phyloP scores from a whole-genome alignment of 257 asterid genomes.

The Lycium ferocissimum region DNA sequence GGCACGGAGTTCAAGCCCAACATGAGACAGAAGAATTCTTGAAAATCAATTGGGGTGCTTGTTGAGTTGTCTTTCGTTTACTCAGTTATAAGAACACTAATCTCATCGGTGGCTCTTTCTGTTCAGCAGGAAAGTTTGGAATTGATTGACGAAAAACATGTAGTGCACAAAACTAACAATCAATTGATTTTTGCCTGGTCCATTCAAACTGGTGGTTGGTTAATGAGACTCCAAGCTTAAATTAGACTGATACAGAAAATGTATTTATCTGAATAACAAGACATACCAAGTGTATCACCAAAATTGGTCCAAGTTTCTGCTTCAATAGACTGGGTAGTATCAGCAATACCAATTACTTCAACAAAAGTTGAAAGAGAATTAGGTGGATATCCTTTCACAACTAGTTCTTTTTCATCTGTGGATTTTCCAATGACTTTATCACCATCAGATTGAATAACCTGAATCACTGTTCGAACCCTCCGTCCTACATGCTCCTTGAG shows the following conservation, averaged over 20 bases:
- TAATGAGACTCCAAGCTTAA: too few species aligned
- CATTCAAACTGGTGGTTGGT: too few species aligned
- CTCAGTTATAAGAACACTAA: too few species aligned
- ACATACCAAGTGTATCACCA: slow-evolving; percentile 76
- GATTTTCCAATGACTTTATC: slow-evolving; percentile 76
- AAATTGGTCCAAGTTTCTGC: slow-evolving; percentile 89
- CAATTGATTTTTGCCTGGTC: not conserved
- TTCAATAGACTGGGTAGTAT: slow-evolving; percentile 61
- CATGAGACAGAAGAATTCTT: too few species aligned
- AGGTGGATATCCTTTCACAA: slow-evolving; percentile 72
- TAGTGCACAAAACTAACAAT: not conserved
- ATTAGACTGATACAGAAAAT: not conserved
- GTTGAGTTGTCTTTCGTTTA: too few species aligned
- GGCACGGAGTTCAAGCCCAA: too few species aligned
- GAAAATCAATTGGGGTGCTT: too few species aligned
- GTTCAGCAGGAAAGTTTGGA: not conserved
- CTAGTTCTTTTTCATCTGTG: slow-evolving; percentile 73
- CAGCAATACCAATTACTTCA: slow-evolving; percentile 94
- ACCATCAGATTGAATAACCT: slow-evolving; percentile 74
- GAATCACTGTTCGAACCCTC: slow-evolving; percentile 80
- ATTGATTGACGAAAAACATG: not conserved
- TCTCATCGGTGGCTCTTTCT: not conserved
- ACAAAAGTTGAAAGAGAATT: slow-evolving; percentile 68
- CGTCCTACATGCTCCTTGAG: slow-evolving; percentile 66
- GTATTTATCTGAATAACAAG: slow-evolving; percentile 11